phyloP scores from a whole-genome alignment of 169 alveolate genomes.

The Ichthyophthirius multifiliis region DNA sequence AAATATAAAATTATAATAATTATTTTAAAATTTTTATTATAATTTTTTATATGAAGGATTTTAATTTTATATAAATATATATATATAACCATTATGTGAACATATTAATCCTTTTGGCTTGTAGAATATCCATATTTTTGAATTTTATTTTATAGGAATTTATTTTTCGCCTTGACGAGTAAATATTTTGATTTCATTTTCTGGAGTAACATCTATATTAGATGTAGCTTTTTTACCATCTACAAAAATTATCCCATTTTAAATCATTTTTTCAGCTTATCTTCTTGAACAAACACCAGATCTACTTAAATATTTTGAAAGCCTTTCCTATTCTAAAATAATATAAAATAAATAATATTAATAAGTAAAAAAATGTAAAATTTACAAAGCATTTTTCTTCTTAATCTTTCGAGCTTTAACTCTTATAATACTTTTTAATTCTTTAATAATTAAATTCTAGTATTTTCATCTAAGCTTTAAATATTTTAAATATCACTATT shows the following conservation, averaged over 20 bases:
- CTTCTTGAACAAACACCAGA: slow-evolving; percentile 43
- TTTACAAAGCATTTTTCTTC: not conserved
- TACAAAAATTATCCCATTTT: slow-evolving; percentile 19
- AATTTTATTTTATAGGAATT: slow-evolving; percentile 20
- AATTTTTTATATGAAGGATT: not conserved
- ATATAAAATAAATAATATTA: not conserved
- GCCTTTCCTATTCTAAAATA: not conserved
- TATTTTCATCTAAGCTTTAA: too few species aligned
- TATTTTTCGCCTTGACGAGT: slow-evolving; percentile 33
- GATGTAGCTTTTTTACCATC: slow-evolving; percentile 31
- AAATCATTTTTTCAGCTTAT: slow-evolving; percentile 38
- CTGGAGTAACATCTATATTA: slow-evolving; percentile 21
- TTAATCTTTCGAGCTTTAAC: not conserved
- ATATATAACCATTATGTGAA: slow-evolving; percentile 17
- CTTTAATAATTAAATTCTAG: not conserved
- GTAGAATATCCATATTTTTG: slow-evolving; percentile 34
- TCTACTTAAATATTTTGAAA: slow-evolving; percentile 30
- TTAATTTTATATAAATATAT: too few species aligned
- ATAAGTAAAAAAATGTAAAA: not conserved
- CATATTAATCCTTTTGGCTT: slow-evolving; percentile 42
- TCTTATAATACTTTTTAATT: not conserved
- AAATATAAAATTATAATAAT: too few species aligned
- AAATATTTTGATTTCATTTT: slow-evolving; percentile 29
- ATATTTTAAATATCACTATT: too few species aligned
- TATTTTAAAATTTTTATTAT: too few species aligned